Base-by-base conservation (phyloP, 2,329 filamentous ascomycete genomes). In the Arachnomyces sp. region DNA sequence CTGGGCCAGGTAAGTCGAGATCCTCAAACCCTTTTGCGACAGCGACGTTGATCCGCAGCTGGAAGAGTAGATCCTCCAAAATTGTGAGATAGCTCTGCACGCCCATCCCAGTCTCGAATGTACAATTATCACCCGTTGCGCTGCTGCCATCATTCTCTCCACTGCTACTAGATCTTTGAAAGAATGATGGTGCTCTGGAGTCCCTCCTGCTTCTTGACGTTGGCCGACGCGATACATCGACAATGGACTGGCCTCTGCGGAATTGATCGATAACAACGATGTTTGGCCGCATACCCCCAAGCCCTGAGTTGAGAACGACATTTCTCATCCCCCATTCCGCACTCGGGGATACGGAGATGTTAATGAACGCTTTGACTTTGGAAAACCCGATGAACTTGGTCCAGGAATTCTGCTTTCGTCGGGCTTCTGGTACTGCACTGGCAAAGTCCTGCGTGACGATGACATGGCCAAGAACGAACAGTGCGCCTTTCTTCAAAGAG, bases 211-310 rank as follows among this genome's bases (percentile, higher is more conserved):
- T 7, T 34, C 7, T 31, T 13, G 31, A 32, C 7, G 31, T 49
- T 49, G 4, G 60, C 3, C 40, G 53, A 1, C 62, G 54, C 12
- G 68, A 61, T 39, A 62, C 48, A 12, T 32, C 31, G n/a, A 32
- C 59, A 2, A 76, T 58, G 1, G 78, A 74, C 43, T 70, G 64
- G 2, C 77, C 76, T 34, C 71, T 70, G 39, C 84, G 75, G 20
- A 88, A 73, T 43, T 92, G 84, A 36, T 87, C 78, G 54, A 92
- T 74, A 2, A 94, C 74, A 11, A 85, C 86, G 47, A 94, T 88
- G 48, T 94, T 94, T 0, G 87, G 87, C 31, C 87, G 70, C 86
- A 94, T 93, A 11, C 87, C 86, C 3, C 87, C 87, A 2, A 94
- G 66, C 0, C 87, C 87, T 12, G 87, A 82, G 8, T 82, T 84